Percentiles rank a stretch among this genome's conserved stretches.
These are phyloP conservation scores for Heterobasidion irregulare DNA, from an alignment of 1,284 basidiomycete genomes.

Conservation along the genomic window DNA sequence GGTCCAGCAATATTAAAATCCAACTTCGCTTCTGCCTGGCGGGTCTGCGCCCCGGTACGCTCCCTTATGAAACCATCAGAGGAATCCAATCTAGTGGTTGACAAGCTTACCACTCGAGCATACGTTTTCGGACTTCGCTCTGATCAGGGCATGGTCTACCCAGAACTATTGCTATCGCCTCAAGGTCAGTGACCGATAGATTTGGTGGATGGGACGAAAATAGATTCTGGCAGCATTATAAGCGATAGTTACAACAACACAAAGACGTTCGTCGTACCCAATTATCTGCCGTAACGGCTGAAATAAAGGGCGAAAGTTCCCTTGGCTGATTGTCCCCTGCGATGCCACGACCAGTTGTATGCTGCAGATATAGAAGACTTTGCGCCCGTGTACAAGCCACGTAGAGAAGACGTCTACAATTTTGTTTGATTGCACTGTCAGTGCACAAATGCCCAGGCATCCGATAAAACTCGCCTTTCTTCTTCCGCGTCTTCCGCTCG, in stretches of 20 bases:
- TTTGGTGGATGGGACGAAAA: not conserved
- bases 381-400: constrained; percentile 90
- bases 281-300: constrained; percentile 24
- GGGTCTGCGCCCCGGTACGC: no score
- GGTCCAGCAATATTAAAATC: no score
- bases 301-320: constrained; percentile 40
- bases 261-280: not conserved
- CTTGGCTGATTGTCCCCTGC: constrained; percentile 38
- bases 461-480: constrained; percentile 49
- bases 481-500: constrained; percentile 74
- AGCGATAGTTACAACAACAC: not conserved
- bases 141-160: not conserved
- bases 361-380: constrained; percentile 59
- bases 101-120: not conserved
- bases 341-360: constrained; percentile 40
- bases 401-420: constrained; percentile 48
- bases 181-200: not conserved
- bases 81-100: not conserved
- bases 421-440: constrained; percentile 35
- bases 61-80: no score
- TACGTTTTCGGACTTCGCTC: not conserved
- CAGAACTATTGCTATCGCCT: not conserved
- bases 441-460: not conserved
- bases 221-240: not conserved
- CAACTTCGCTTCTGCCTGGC: no score